Conservation (phyloP, 75 land plant genomes). For the Larix kaempferi region DNA sequence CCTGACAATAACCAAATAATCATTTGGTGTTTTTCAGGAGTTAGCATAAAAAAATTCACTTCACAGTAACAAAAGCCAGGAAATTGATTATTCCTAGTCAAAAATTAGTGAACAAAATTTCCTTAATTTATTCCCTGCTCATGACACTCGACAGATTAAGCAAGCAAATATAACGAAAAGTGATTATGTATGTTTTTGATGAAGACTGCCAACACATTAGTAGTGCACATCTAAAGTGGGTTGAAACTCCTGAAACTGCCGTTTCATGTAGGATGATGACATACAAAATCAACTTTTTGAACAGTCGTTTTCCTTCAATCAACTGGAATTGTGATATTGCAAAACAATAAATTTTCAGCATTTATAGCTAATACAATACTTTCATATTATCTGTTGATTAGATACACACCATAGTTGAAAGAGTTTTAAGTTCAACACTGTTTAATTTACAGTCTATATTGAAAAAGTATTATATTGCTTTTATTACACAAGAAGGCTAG, state of each 20-base stretch:
- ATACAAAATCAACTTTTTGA: neutral
- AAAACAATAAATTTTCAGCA: neutral
- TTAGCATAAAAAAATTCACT: neutral
- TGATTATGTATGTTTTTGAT: neutral
- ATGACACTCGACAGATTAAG: too few species aligned
- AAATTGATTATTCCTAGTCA: neutral
- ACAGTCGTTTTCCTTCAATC: neutral
- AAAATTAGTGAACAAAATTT: neutral
- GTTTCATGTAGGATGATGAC: neutral
- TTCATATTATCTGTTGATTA: neutral
- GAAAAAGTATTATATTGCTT: neutral
- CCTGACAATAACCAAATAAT: conserved; percentile 24
- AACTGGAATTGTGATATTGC: neutral
- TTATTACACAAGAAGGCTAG: neutral
- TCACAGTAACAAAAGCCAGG: neutral
- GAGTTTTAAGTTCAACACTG: neutral
- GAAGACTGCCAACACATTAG: neutral
- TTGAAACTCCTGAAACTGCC: neutral
- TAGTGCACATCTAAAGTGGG: too few species aligned
- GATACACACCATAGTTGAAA: neutral
- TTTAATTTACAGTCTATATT: neutral
- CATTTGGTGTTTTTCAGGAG: neutral
- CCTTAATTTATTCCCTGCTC: too few species aligned
- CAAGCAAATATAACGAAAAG: neutral
- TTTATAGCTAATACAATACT: neutral